phyloP scores from a whole-genome alignment of 257 asterid genomes.

The Forsythia viridissima region DNA sequence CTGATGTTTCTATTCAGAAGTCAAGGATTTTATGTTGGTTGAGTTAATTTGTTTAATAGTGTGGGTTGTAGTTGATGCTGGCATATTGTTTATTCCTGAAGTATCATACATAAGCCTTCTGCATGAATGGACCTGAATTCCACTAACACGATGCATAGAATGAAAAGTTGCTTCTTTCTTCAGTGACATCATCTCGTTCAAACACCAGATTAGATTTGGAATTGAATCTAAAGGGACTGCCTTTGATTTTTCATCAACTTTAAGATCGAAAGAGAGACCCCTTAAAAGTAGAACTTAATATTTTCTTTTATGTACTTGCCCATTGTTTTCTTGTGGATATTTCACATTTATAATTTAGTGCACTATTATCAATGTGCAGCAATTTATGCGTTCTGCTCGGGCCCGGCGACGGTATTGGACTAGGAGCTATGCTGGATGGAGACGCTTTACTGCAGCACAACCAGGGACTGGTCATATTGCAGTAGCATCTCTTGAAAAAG shows the following conservation, averaged over 20 bases:
- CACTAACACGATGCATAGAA: neutral
- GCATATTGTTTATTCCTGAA: neutral
- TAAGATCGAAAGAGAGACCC: neutral
- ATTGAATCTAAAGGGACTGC: neutral
- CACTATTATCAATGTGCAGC: conserved; percentile 42
- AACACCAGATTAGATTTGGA: neutral
- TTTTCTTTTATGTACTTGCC: neutral
- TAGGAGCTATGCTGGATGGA: conserved; percentile 99
- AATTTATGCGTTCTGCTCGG: conserved; percentile 69
- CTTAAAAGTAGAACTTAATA: neutral
- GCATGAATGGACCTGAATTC: neutral
- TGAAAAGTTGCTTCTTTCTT: neutral
- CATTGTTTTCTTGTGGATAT: conserved; percentile 16
- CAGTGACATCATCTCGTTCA: neutral
- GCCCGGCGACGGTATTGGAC: conserved; percentile 95
- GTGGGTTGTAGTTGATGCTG: neutral
- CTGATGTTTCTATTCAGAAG: neutral
- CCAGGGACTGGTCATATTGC: conserved; percentile 91
- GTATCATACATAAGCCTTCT: neutral
- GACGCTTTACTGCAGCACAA: conserved; percentile 79
- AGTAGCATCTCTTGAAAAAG: conserved; percentile 84
- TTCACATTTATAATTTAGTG: conserved; percentile 17
- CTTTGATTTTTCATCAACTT: neutral
- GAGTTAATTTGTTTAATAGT: neutral
- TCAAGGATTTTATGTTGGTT: neutral